Conservation (phyloP, 208 protist genomes). For the Naegleria gruberi region DNA sequence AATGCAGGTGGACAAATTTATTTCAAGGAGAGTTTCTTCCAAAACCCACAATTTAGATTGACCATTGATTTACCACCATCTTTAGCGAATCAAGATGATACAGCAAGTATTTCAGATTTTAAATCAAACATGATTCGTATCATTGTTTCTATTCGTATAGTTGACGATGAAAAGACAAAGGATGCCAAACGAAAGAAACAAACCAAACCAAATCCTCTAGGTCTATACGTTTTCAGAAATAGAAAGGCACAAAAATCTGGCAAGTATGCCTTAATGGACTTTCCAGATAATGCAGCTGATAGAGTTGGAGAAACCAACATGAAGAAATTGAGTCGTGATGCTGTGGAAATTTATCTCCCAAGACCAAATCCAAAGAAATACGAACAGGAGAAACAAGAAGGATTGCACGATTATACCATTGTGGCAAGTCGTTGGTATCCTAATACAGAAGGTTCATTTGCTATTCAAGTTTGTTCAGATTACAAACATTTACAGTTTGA, state of each 20-base stretch:
- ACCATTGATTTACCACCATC: neutral
- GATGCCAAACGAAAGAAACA: neutral
- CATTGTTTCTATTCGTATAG: neutral
- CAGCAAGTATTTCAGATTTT: too few species aligned
- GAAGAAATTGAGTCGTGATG: neutral
- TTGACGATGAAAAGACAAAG: neutral
- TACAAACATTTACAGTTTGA: neutral
- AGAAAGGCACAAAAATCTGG: neutral
- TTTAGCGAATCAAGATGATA: neutral
- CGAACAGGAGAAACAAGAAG: neutral
- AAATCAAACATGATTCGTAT: neutral
- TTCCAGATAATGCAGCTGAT: neutral
- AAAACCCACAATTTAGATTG: neutral
- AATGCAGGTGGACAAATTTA: neutral
- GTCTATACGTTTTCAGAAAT: neutral
- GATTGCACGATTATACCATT: neutral
- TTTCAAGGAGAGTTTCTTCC: neutral
- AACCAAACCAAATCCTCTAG: neutral
- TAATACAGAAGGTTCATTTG: neutral
- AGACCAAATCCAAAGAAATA: neutral
- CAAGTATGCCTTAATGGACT: neutral
- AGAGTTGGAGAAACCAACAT: neutral
- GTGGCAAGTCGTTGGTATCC: neutral
- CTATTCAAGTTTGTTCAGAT: neutral
- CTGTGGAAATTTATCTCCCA: neutral